Base-by-base conservation (phyloP, 169 alveolate genomes). In the Plasmodium adleri region DNA sequence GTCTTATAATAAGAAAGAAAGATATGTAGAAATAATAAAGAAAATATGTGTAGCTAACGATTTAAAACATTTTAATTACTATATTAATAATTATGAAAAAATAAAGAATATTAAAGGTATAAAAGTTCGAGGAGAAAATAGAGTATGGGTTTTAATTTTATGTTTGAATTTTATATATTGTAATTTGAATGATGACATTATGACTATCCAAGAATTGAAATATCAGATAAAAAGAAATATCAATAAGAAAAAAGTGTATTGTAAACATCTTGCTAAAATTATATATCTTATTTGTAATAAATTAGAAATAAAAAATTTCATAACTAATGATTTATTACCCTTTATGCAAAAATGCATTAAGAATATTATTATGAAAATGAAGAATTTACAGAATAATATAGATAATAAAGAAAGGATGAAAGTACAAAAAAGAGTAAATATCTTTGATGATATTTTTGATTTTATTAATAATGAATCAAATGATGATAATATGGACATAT, bases 161-260 rank as follows among this genome's bases (percentile, higher is more conserved):
- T 83, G 91, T 39, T 72, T 83, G 28, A 83, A 83, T 68, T 83
- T 45, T 63, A 83, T 83, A 68, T 83, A 83, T 63, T 83, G 91
- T 50, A 83, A 83, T 68, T 54, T 83, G 47, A 83, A 83, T 54
- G 70, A 47, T 68, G 91, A 83, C 20, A 83, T 68, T 3, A 83
- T 83, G 91, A 83, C 91, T 47, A 54, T 83, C 39, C 74, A 83
- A 32, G 91, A 83, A 32, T 45, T 83, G 60, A 83, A 83, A 83
- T 22, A 50, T 7, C 91, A 83, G 50, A 67, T 83, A 22, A 83
- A 83, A 83, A 67, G 28, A 83, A 83, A 83, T 43, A 67, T 49
- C n/a, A 10, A 39, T 17, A 67, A 83, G 63, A 83, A 58, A 45
- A 83, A 72, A 68, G 62, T 83, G 0, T 83, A 68, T 83, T 83